Conservation (phyloP, 1,139 yeast species). For the Suhomyces bolitotheri region DNA sequence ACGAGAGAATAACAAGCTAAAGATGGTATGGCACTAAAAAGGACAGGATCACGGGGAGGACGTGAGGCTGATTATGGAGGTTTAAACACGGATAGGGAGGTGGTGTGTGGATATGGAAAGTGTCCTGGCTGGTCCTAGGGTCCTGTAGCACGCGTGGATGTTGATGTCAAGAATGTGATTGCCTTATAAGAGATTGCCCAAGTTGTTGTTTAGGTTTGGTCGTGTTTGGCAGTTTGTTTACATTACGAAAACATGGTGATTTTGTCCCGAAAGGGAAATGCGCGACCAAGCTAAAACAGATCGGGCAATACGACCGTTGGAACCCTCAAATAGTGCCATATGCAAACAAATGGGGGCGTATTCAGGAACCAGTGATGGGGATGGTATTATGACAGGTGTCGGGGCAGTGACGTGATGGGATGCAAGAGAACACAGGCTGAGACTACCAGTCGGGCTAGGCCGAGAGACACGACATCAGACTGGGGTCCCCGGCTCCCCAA, state of each 20-base stretch:
- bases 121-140: not conserved
- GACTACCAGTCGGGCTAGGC: not conserved
- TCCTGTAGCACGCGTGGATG: constrained; percentile 2
- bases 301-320: no score
- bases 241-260: constrained; percentile 3
- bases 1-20: not conserved
- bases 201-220: constrained; percentile 11
- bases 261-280: constrained; percentile 10
- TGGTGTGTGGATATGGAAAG: no score
- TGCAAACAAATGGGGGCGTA: not conserved
- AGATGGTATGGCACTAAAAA: no score
- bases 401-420: no score
- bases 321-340: no score
- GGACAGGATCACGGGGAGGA: no score
- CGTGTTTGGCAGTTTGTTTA: constrained; percentile 14
- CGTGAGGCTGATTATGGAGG: no score
- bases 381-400: not conserved
- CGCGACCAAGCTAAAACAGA: constrained; percentile 3
- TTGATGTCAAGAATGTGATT: constrained; percentile 2
- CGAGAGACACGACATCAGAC: not conserved
- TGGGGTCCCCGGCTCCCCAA: no score
- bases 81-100: no score
- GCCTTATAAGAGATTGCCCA: constrained; percentile 7
- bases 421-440: no score
- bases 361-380: not conserved